These are phyloP conservation scores for Aspergillus thermomutatus DNA, from an alignment of 2,329 filamentous ascomycete species.

Conservation along the genomic window DNA sequence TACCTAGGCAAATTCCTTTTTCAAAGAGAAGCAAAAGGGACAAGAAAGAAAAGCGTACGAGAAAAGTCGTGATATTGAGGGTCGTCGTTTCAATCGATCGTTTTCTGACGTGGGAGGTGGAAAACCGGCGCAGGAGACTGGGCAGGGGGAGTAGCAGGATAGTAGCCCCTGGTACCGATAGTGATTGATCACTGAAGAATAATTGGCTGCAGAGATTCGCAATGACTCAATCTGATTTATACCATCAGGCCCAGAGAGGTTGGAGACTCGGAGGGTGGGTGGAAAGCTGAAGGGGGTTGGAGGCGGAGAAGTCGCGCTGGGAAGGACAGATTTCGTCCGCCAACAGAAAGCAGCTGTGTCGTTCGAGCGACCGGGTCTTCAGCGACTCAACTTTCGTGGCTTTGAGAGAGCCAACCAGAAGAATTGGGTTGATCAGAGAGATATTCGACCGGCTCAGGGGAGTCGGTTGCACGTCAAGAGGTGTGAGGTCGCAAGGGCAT, in stretches of 20 bases:
- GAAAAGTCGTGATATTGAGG: not conserved
- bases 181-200: not conserved
- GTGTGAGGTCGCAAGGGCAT: slow-evolving; percentile 3
- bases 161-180: not conserved
- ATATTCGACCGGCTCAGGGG: not conserved
- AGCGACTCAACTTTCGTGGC: not conserved
- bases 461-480: slow-evolving; percentile 4
- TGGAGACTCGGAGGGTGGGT: not conserved
- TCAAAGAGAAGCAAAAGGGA: not conserved
- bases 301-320: not conserved
- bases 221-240: not conserved
- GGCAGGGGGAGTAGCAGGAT: not conserved
- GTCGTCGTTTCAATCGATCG: not conserved
- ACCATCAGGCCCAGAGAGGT: not conserved
- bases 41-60: not conserved
- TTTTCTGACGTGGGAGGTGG: not conserved
- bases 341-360: not conserved
- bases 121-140: not conserved
- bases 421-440: slow-evolving; percentile 4
- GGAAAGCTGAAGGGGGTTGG: not conserved
- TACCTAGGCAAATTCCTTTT: slow-evolving; percentile 8
- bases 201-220: not conserved
- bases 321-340: not conserved
- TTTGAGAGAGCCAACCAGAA: not conserved
- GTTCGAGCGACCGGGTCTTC: not conserved